phyloP scores from a whole-genome alignment of 768 basidiomycete genomes.

The Termitomyces sp. region DNA sequence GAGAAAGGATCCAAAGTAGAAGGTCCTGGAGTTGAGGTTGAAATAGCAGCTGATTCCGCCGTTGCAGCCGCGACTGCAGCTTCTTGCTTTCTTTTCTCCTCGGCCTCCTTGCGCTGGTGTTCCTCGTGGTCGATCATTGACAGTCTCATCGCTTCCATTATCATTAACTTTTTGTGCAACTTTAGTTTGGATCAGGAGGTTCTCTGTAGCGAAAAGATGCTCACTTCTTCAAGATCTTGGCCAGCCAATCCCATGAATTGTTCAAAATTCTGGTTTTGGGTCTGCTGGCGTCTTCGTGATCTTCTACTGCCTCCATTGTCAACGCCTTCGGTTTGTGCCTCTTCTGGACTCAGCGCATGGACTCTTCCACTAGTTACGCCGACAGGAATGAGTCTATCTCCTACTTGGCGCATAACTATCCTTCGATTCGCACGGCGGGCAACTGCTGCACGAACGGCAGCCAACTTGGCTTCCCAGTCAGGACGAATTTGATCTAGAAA shows the following conservation, averaged over 20 bases:
- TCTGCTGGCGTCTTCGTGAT: constrained; percentile 51
- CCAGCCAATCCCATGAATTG: constrained; percentile 74
- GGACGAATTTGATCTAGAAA: constrained; percentile 88
- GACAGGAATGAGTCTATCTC: constrained; percentile 94
- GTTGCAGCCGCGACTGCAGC: constrained; percentile 30
- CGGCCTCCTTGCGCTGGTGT: constrained; percentile 75
- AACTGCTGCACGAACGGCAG: constrained; percentile 91
- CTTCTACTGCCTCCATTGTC: constrained; percentile 45
- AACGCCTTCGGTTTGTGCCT: constrained; percentile 37
- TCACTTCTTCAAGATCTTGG: constrained; percentile 91
- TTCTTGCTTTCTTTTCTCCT: constrained; percentile 54
- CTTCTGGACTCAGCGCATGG: constrained; percentile 61
- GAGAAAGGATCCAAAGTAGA: constrained; percentile 27
- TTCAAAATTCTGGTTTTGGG: constrained; percentile 53
- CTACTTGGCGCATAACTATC: constrained; percentile 98
- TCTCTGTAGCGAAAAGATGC: constrained; percentile 19
- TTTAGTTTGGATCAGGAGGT: neutral
- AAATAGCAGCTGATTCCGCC: constrained; percentile 17
- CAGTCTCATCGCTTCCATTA: constrained; percentile 98
- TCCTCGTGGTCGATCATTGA: constrained; percentile 95
- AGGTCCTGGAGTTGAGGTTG: constrained; percentile 25
- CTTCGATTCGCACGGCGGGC: constrained; percentile 93
- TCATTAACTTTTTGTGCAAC: constrained; percentile 67
- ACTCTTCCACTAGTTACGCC: constrained; percentile 90
- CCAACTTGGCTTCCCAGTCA: constrained; percentile 96